These are phyloP conservation scores for Penicillium sp. DNA, from an alignment of 2,329 filamentous ascomycete genomes.

Conservation along the genomic window DNA sequence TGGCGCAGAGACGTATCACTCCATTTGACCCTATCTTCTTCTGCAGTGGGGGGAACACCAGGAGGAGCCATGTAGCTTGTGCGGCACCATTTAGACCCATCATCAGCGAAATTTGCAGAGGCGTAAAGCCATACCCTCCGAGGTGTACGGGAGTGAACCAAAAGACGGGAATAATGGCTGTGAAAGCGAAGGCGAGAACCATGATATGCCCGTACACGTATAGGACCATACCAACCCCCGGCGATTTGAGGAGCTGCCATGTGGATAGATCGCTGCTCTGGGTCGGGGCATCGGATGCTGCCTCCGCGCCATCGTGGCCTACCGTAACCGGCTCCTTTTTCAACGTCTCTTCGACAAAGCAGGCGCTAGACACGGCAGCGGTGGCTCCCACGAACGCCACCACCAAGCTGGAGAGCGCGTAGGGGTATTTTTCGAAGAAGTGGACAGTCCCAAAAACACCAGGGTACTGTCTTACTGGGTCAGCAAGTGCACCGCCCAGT, in stretches of 20 bases:
- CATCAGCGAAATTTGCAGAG: conserved; percentile 63
- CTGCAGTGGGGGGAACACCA: conserved; percentile 68
- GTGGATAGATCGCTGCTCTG: conserved; percentile 22
- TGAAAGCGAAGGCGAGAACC: conserved; percentile 69
- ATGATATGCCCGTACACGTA: conserved; percentile 64
- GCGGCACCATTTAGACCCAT: conserved; percentile 62
- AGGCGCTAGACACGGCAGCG: conserved; percentile 49
- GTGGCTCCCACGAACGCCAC: conserved; percentile 55
- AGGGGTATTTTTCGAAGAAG: conserved; percentile 65
- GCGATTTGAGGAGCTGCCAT: conserved; percentile 56
- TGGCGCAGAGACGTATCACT: conserved; percentile 58
- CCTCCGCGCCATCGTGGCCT: not conserved
- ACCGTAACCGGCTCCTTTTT: conserved; percentile 47
- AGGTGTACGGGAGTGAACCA: conserved; percentile 61
- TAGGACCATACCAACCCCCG: conserved; percentile 65
- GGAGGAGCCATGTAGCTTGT: conserved; percentile 69
- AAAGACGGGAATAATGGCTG: conserved; percentile 66
- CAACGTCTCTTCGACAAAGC: conserved; percentile 52
- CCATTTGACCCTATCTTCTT: conserved; percentile 63
- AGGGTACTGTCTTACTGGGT: conserved; percentile 64
- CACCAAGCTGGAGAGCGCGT: conserved; percentile 62
- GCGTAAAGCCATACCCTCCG: conserved; percentile 64
- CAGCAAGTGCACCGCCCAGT: conserved; percentile 62
- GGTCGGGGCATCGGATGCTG: not conserved
- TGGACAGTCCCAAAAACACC: conserved; percentile 52